Conservation (phyloP, 2,329 filamentous ascomycete genomes). For the Xylariaceae sp. region DNA sequence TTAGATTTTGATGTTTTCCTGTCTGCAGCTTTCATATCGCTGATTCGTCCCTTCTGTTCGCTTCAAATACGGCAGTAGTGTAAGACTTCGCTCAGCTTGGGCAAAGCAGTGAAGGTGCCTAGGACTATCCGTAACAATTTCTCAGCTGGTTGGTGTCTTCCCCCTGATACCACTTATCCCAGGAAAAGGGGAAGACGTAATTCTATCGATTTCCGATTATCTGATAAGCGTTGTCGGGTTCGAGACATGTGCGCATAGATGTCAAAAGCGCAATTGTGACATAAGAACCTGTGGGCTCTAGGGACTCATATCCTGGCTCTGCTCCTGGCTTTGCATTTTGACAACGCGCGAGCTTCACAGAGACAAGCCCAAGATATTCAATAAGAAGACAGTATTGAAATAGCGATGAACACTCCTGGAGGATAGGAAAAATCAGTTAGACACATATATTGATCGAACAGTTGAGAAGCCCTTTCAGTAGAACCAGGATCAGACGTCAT, state of each 20-base stretch:
- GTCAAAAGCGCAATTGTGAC: neutral
- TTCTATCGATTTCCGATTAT: neutral
- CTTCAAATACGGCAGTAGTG: neutral
- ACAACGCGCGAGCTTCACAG: neutral
- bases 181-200: neutral
- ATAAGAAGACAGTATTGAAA: too few relatives aligned
- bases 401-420: too few relatives aligned
- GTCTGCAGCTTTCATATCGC: too few relatives aligned
- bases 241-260: too few relatives aligned
- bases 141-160: too few relatives aligned
- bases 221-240: neutral
- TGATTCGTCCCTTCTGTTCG: neutral
- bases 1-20: too few relatives aligned
- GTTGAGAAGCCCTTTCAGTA: too few relatives aligned
- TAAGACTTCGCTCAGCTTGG: neutral
- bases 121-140: too few relatives aligned
- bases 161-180: neutral
- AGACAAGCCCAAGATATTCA: too few relatives aligned
- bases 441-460: too few relatives aligned
- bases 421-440: too few relatives aligned
- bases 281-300: neutral
- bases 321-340: neutral
- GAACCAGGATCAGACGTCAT: neutral
- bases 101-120: neutral
- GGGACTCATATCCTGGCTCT: neutral